Base-by-base conservation (phyloP, 2,329 filamentous ascomycete genomes). In the Bipolaris victoriae region DNA sequence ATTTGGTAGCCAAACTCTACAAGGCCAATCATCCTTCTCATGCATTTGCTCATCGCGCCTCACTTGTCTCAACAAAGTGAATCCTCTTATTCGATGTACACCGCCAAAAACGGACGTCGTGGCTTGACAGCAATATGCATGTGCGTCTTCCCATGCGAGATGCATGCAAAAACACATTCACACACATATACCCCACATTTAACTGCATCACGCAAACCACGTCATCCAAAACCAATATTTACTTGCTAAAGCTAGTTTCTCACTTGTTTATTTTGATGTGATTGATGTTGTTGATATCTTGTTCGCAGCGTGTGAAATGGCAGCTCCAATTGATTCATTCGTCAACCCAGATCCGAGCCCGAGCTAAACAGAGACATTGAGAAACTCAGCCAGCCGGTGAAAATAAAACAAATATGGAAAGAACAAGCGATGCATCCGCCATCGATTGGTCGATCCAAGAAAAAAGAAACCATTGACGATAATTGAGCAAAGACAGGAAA, bases 121-220 rank as follows among this genome's bases (percentile, higher is more conserved):
- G 45, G 45, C 45, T 48, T 48, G 45, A 48, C 45, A 29, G 26
- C 26, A 36, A 37, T 15, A 48, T 37, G 41, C 41, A 44, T 29
- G 41, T 29, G 24, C 41, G n/a, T 16, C 22, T 29, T 29, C 7
- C 18, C 13, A 48, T 48, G 33, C 45, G 20, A 36, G 18, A n/a
- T 37, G 45, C 45, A 48, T 48, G 24, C 11, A 36, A 37, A 48
- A 36, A 36, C 45, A 48, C 45, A 31, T 29, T 16, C n/a, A 44
- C 24, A 11, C 41, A 40, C n/a, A 40, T 18, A 20, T 16, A 9
- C 37, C 45, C 33, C 45, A 48, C 45, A 48, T 26, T 7, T 20
- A 35, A 24, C 33, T 37, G 45, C 45, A 48, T 37, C 20, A 46
- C 26, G 20, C 45, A 48, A 36, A 48, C 33, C 45, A 48, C 45